Conservation (phyloP, 2,329 filamentous ascomycete species). For the Colletotrichum euphorbiae region DNA sequence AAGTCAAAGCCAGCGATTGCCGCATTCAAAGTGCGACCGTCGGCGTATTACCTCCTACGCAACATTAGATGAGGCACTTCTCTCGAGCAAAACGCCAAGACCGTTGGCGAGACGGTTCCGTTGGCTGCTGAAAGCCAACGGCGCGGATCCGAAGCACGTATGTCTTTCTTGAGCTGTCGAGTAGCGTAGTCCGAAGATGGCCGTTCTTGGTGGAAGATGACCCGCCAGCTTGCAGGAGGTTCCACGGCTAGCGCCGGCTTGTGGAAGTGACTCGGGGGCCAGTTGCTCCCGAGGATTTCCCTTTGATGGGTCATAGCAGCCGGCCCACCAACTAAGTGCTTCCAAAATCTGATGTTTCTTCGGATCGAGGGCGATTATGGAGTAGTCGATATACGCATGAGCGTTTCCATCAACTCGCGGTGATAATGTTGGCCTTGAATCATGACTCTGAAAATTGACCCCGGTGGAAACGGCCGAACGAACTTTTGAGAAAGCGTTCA, state of each 20-base stretch:
- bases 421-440: not conserved
- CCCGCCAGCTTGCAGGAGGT: rapidly evolving
- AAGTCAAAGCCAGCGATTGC: not conserved
- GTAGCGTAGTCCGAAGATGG: not conserved
- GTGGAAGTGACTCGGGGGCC: not conserved
- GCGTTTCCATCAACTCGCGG: not conserved
- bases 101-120: not conserved
- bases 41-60: not conserved
- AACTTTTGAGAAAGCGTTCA: not conserved
- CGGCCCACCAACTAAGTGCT: not conserved
- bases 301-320: not conserved
- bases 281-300: not conserved
- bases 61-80: not conserved
- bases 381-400: not conserved
- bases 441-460: not conserved
- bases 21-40: not conserved
- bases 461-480: not conserved
- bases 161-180: not conserved
- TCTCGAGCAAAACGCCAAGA: not conserved
- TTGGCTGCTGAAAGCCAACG: not conserved
- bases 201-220: too few species aligned
- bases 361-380: not conserved
- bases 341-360: not conserved
- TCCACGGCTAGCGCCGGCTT: rapidly evolving
- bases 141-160: too few species aligned